Evolutionary conservation across 768 basidiomycete genomes (phyloP), one percentile per base, ranked within the genome.

Genomic region (Piloderma croceum): DNA sequence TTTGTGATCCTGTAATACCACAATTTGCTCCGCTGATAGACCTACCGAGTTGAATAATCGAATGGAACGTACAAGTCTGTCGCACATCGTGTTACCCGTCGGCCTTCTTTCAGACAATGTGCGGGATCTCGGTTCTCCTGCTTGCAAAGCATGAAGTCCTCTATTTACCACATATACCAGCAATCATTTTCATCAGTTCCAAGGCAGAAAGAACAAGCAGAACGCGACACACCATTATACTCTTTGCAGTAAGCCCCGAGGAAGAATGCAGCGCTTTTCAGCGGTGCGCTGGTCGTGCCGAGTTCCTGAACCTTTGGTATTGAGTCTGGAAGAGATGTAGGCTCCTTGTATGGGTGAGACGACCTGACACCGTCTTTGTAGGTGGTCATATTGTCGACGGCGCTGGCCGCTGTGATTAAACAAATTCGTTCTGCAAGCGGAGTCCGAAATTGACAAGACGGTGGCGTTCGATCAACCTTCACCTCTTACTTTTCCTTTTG

Each of bases 101-200:
- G 67, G 9, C 96, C 96, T 63, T 98, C 96, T 73, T 88, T 87
- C 68, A 98, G 58, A 64, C 96, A 99, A 60, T 93, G 90, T 17
- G 65, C 90, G 7, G 94, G 91, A 56, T 94, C 83, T 44, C 84
- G 75, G 56, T 76, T 83, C 70, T 97, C 93, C 18, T 79, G 71
- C 69, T 98, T 98, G 77, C 96, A 99, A 39, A 97, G 83, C 90
- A 98, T 94, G 55, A 90, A 90, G 68, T 90, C 87, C 76, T 90
- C 88, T 89, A 41, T 41, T 35, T 24, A 38, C 24, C 31, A 51
- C 43, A 21, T 31, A 20, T 34, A 31, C 20, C 13, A 37, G 40
- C 67, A 65, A 50, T 65, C 66, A 60, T 65, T 66, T 66, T 39
- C 19, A 38, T 32, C 25, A 24, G 9, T 31, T 12, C n/a, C n/a